phyloP scores from a whole-genome alignment of 2,329 filamentous ascomycete species.

The Aurifilum marmelostoma region DNA sequence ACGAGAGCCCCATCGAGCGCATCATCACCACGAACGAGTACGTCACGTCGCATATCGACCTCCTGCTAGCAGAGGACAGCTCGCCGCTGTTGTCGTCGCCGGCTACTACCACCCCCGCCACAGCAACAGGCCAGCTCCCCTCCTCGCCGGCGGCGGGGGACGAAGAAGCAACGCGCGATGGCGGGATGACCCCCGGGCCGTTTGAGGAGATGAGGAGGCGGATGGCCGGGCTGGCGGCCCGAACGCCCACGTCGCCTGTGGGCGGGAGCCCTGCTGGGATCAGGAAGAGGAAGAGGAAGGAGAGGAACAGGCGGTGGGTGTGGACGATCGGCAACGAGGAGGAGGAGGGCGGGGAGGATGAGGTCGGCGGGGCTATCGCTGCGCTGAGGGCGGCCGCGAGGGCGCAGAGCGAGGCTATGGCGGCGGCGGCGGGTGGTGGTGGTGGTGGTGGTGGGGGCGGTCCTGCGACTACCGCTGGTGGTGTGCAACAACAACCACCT shows the following conservation, averaged over 20 bases:
- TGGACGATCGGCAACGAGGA: constrained; percentile 65
- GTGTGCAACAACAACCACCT: not conserved
- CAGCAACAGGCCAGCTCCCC: not conserved
- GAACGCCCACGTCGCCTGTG: constrained; percentile 46
- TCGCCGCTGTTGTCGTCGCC: constrained; percentile 51
- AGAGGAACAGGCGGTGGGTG: constrained; percentile 67
- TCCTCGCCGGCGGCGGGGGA: not conserved
- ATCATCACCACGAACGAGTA: constrained; percentile 67
- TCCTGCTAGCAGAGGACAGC: constrained; percentile 58
- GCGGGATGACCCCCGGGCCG: constrained; percentile 64
- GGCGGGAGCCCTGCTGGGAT: constrained; percentile 52
- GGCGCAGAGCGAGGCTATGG: constrained; percentile 5
- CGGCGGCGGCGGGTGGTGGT: constrained; percentile 35
- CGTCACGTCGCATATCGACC: constrained; percentile 65
- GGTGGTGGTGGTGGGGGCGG: not conserved
- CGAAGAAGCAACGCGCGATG: constrained; percentile 48
- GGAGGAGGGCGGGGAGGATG: constrained; percentile 47
- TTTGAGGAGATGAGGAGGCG: constrained; percentile 66
- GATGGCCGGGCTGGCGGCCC: constrained; percentile 53
- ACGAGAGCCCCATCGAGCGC: constrained; percentile 65
- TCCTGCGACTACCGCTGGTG: not conserved
- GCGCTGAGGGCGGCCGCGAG: constrained; percentile 40
- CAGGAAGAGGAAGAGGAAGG: constrained; percentile 57
- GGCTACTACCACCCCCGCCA: constrained; percentile 27
- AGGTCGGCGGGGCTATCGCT: constrained; percentile 47